Percentiles rank a stretch among this genome's conserved stretches.
These are phyloP conservation scores for Lipomyces yamadae DNA, from an alignment of 805 yeast genomes.

Conservation along the genomic window DNA sequence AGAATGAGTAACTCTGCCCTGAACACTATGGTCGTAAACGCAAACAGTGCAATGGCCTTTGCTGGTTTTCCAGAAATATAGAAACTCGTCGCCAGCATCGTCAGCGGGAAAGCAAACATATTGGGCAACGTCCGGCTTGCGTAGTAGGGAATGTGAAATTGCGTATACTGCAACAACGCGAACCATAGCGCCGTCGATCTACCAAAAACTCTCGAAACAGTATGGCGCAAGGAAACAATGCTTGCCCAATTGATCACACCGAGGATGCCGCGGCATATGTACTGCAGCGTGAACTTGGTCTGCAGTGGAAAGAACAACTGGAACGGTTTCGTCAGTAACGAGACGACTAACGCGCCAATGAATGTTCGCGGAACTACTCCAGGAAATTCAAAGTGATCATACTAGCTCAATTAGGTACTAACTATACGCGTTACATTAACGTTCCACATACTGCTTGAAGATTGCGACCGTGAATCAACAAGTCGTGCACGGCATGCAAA, in stretches of 20 bases:
- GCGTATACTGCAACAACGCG: constrained; percentile 60
- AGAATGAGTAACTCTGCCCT: constrained; percentile 71
- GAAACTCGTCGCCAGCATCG: constrained; percentile 26
- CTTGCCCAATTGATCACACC: constrained; percentile 66
- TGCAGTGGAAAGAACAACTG: constrained; percentile 35
- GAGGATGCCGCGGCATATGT: constrained; percentile 57
- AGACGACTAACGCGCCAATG: constrained; percentile 66
- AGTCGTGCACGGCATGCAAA: constrained; percentile 85
- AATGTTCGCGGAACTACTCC: constrained; percentile 91
- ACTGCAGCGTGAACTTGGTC: constrained; percentile 51
- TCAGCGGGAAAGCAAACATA: constrained; percentile 71
- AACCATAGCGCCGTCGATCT: constrained; percentile 54
- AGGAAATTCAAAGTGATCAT: constrained; percentile 80
- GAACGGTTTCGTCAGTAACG: constrained; percentile 53
- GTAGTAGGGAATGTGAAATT: constrained; percentile 82
- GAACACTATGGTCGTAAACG: constrained; percentile 69
- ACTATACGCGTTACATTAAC: background rate
- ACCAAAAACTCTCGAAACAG: constrained; percentile 43
- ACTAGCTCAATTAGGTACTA: constrained; percentile 45
- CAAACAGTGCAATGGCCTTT: constrained; percentile 56
- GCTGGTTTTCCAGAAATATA: constrained; percentile 13
- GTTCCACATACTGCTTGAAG: constrained; percentile 37
- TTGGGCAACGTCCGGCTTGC: constrained; percentile 89
- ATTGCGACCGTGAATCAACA: constrained; percentile 64
- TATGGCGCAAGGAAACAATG: constrained; percentile 57